Conservation (phyloP, 2,329 filamentous ascomycete species). For the Nemania bipapillata region DNA sequence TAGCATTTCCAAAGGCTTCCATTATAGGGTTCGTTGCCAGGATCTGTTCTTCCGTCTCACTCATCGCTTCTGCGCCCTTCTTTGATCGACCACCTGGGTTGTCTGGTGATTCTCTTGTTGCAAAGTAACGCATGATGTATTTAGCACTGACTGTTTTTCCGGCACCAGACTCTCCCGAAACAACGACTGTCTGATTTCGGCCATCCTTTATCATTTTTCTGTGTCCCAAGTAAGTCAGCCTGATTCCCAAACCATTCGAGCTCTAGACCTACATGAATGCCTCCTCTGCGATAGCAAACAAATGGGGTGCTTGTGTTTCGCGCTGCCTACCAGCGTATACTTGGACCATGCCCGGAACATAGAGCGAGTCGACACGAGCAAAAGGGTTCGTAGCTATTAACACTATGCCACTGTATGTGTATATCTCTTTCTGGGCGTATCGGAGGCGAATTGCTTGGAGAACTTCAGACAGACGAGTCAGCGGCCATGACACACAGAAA, state of each 20-base stretch:
- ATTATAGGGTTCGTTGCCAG: conserved; percentile 98
- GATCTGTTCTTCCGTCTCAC: conserved; percentile 98
- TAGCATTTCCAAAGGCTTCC: conserved; percentile 99
- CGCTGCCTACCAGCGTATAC: conserved; percentile 97
- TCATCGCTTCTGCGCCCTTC: conserved; percentile 83
- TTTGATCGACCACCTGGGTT: conserved; percentile 81
- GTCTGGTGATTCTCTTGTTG: conserved; percentile 92
- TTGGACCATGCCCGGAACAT: conserved; percentile 99
- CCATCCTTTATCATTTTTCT: conserved; percentile 96
- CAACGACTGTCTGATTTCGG: conserved; percentile 97
- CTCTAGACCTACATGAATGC: conserved; percentile 80
- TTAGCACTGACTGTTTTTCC: conserved; percentile 99
- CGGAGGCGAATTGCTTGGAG: conserved; percentile 96
- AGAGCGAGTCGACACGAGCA: conserved; percentile 94
- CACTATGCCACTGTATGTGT: conserved; percentile 99
- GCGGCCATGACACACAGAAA: conserved; percentile 37
- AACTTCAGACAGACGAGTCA: conserved; percentile 64
- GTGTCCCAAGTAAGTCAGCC: conserved; percentile 53
- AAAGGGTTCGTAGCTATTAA: conserved; percentile 99
- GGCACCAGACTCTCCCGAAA: conserved; percentile 98
- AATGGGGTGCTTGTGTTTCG: conserved; percentile 94
- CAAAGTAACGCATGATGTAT: conserved; percentile 99
- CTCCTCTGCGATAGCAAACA: conserved; percentile 98
- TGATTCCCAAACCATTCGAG: neutral
- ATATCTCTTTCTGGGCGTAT: conserved; percentile 98